Evolutionary conservation across 139 green algal species (phyloP), one percentile per base, ranked within the genome.

Genomic region (Ostreobium quekettii): DNA sequence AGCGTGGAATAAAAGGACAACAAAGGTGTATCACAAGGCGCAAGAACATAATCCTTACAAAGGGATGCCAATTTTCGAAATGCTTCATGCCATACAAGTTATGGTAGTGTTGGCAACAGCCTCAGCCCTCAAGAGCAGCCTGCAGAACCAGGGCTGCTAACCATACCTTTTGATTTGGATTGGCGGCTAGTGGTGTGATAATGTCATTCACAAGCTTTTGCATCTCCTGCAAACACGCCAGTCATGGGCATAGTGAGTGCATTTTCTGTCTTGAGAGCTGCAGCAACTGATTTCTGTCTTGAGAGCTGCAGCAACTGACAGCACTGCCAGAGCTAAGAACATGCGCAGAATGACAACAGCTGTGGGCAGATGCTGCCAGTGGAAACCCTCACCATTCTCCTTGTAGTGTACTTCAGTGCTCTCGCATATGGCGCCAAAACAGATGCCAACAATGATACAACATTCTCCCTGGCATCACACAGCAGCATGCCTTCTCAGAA

Each of bases 361-460:
- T n/a, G n/a, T n/a, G n/a, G 28, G n/a, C 8, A 63, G 28, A 33
- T 63, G 8, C 26, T 63, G 56, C 7, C 7, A 33, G 56, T 22
- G 56, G 28, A 33, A 22, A 38, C 8, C 8, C 56, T 38, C 56
- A 63, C 56, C 60, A 71, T 71, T 26, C 66, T 49, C 39, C 73
- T 38, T 0, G 58, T 82, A n/a, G 80, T 75, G 66, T 75, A 82
- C 32, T 65, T 37, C 56, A 86, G 75, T 19, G 69, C 61, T 11
- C 32, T 57, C 39, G 64, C 69, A 63, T 86, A 81, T 1, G 80
- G 78, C 26, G 74, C 71, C 57, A 86, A 35, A 28, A 78, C 53
- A 37, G 76, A 46, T 1, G 72, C 75, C 65, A 86, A 62, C 62
- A 83, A 63, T 66, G 71, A 65, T 24, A 86, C 64, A 4, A 77